These are phyloP conservation scores for Eimeria maxima DNA, from an alignment of 169 alveolate genomes.

Conservation along the genomic window DNA sequence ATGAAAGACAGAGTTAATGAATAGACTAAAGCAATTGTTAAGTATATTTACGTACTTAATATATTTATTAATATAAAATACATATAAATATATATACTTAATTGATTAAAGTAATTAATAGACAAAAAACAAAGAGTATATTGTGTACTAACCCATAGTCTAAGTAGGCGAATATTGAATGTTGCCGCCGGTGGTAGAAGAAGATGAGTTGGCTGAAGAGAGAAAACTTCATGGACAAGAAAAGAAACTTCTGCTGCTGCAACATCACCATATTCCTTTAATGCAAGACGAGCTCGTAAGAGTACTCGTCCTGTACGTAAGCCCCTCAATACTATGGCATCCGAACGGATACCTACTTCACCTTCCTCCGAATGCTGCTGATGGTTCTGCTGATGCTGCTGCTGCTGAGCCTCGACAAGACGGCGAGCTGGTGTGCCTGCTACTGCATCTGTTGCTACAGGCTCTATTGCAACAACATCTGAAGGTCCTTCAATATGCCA, in stretches of 20 bases:
- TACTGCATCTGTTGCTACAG: constrained; percentile 66
- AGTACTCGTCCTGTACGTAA: constrained; percentile 51
- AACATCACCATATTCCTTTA: not conserved
- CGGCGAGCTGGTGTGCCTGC: constrained; percentile 76
- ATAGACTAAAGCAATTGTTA: too few species aligned
- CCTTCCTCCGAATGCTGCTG: not conserved
- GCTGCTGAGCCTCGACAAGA: constrained; percentile 19
- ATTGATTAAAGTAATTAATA: too few species aligned
- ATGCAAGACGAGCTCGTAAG: constrained; percentile 20
- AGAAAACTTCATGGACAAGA: constrained; percentile 50
- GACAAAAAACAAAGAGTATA: too few species aligned
- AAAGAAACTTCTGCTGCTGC: constrained; percentile 55
- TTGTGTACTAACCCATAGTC: constrained; percentile 62
- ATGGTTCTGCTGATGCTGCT: not conserved
- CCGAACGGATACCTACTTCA: constrained; percentile 10
- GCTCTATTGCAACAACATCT: constrained; percentile 25
- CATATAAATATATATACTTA: too few species aligned
- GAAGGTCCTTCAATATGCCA: constrained; percentile 69
- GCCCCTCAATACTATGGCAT: constrained; percentile 63
- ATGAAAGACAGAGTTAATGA: too few species aligned
- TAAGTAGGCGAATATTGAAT: not conserved
- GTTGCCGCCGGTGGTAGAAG: constrained; percentile 73
- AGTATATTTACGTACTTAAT: too few species aligned
- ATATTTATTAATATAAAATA: too few species aligned
- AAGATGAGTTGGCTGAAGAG: constrained; percentile 36